phyloP scores from a whole-genome alignment of 495 filamentous ascomycete species.

The Pseudevernia furfuracea region DNA sequence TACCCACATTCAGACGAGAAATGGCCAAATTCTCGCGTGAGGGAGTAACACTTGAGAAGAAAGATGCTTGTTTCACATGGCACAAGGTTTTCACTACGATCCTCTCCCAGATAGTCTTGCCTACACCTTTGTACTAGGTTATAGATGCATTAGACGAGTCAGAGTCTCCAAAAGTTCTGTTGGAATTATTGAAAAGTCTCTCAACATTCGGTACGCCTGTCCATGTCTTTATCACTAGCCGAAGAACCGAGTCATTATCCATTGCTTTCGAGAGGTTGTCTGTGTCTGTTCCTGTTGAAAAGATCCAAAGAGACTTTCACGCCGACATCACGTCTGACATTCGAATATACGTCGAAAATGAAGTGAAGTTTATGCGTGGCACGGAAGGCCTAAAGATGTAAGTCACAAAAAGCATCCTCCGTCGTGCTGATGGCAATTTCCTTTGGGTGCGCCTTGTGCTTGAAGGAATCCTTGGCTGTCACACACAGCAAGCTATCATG shows the following conservation, averaged over 20 bases:
- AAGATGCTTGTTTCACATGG: constrained; percentile 32
- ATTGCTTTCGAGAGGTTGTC: not conserved
- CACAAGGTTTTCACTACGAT: constrained; percentile 33
- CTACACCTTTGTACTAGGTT: constrained; percentile 30
- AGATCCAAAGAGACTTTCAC: not conserved
- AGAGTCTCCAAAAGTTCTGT: constrained; percentile 23
- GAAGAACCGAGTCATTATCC: not conserved
- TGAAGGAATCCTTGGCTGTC: constrained; percentile 26
- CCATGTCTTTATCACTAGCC: not conserved
- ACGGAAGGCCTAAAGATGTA: not conserved
- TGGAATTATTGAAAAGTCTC: not conserved
- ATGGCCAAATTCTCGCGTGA: constrained; percentile 27
- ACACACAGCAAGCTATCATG: constrained; percentile 28
- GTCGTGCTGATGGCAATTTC: constrained; percentile 31
- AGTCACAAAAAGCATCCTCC: not conserved
- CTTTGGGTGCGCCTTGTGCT: constrained; percentile 35
- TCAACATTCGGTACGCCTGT: not conserved
- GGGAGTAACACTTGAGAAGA: constrained; percentile 25
- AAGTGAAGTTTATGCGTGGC: not conserved
- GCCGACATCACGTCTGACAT: not conserved
- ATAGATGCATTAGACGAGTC: constrained; percentile 40
- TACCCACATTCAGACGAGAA: constrained; percentile 15
- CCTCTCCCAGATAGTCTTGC: constrained; percentile 25
- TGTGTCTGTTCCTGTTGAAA: not conserved
- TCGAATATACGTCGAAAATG: not conserved